Base-by-base conservation (phyloP, 495 filamentous ascomycete species). In the Cryomyces minteri region DNA sequence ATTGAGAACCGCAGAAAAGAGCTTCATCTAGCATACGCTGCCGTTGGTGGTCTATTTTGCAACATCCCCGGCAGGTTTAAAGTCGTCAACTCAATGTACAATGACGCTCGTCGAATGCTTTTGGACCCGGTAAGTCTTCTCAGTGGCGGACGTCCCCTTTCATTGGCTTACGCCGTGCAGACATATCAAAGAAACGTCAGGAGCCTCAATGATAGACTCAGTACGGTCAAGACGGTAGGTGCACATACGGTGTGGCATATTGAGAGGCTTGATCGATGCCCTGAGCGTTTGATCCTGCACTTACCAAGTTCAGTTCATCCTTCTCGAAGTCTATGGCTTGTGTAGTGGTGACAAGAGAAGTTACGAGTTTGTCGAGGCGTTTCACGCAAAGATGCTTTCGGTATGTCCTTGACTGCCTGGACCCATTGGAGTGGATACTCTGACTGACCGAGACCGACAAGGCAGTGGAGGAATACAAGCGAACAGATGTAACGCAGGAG, bases 351-450 rank as follows among this genome's bases (percentile, higher is more conserved):
- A 48, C 32, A 48, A 48, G 41, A 5, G 46, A 9, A 44, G 40
- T 31, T 48, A 43, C 41, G 46, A 48, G 32, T 48, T 48, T 41
- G 41, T 45, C 18, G 46, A 48, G 36, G 46, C 41, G 12, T 48
- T 48, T 31, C 41, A 48, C 28, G 7, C 12, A 31, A 39, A 31
- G 11, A 45, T 45, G 43, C 34, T 37, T 37, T 7, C 34, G 34
- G 34, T 37, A 37, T 37, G 34, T 37, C 12, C 34, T 12, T 37
- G 7, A 37, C 34, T 7, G 12, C 7, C 12, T 12, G 7, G 34
- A 37, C n/a, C n/a, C 7, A 37, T 12, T 12, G 12, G 12, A 37
- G 12, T 12, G 7, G 7, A 37, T 7, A 7, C 12, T 37, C 12
- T 37, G 34, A 37, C 34, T 37, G 7, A 7, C 12, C 34, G 7